phyloP scores from a whole-genome alignment of 2,329 filamentous ascomycete genomes.

The Penicillium hordei region DNA sequence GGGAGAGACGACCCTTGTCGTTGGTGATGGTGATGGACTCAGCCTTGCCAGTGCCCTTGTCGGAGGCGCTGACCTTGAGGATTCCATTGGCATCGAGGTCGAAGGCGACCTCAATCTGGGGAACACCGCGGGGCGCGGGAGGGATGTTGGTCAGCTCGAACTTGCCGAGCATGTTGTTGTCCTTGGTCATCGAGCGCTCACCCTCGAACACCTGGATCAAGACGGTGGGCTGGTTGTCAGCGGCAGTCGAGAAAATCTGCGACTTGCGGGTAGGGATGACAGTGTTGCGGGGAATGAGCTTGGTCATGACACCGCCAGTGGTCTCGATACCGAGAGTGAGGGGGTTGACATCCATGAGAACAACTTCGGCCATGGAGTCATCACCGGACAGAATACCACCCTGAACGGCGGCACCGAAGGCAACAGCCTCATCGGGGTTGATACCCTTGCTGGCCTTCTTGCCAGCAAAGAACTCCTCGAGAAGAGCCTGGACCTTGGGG shows the following conservation, averaged over 20 bases:
- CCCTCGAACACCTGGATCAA: constrained; percentile 95
- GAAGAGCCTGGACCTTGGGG: constrained; percentile 90
- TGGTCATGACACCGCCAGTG: constrained; percentile 96
- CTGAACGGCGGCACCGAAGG: constrained; percentile 95
- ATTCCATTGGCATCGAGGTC: constrained; percentile 99
- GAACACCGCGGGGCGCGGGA: constrained; percentile 90
- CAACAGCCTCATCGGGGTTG: constrained; percentile 98
- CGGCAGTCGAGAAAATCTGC: constrained; percentile 95
- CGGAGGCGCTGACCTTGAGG: constrained; percentile 89
- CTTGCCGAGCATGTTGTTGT: constrained; percentile 96
- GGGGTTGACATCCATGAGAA: constrained; percentile 97
- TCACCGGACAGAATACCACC: constrained; percentile 92
- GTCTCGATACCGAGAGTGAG: constrained; percentile 96
- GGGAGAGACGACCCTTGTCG: constrained; percentile 95
- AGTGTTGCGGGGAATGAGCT: constrained; percentile 91
- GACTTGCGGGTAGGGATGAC: constrained; percentile 94
- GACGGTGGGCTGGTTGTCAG: constrained; percentile 94
- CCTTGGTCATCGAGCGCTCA: constrained; percentile 90
- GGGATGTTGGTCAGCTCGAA: constrained; percentile 97
- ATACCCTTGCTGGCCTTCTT: constrained; percentile 99
- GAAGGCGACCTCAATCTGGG: constrained; percentile 97
- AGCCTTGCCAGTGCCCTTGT: constrained; percentile 97
- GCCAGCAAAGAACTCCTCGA: constrained; percentile 91
- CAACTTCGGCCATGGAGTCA: constrained; percentile 72
- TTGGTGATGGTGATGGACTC: constrained; percentile 99